A percentile compares a stretch with the other conserved stretches of the same genome.
Conservation (phyloP, 139 green algal species). For the Microglena sp. region DNA sequence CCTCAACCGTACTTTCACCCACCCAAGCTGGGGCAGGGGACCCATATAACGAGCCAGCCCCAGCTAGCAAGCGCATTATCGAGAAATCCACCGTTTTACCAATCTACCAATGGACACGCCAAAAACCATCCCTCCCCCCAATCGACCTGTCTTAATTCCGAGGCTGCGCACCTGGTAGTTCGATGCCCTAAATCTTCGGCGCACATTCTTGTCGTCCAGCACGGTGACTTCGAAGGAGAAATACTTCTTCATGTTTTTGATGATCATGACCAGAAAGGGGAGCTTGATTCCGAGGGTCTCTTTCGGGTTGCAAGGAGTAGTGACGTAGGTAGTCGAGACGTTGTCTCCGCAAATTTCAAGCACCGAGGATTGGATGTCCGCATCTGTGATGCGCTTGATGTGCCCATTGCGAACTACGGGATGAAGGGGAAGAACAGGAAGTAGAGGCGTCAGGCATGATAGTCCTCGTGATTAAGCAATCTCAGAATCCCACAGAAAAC, state of each 20-base stretch:
- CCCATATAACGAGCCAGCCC: too few relatives aligned
- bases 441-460: not conserved
- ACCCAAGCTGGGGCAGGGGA: too few relatives aligned
- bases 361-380: constrained; percentile 91
- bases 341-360: constrained; percentile 90
- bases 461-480: not conserved
- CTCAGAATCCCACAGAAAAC: not conserved
- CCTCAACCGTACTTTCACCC: too few relatives aligned
- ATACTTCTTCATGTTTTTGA: constrained; percentile 98
- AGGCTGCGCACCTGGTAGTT: constrained; percentile 84
- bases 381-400: constrained; percentile 92
- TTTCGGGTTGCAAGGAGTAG: constrained; percentile 68
- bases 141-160: too few relatives aligned
- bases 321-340: constrained; percentile 85
- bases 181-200: constrained; percentile 88
- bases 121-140: too few relatives aligned
- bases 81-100: too few relatives aligned
- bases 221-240: constrained; percentile 96
- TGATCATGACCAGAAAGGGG: constrained; percentile 84
- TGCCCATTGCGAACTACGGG: constrained; percentile 81
- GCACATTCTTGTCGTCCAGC: constrained; percentile 96
- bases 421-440: not conserved
- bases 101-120: too few relatives aligned
- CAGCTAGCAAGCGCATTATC: too few relatives aligned
- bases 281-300: constrained; percentile 95